Evolutionary conservation across 176 grass and related monocot species (phyloP).

Genomic region (Musa schizocarpa): DNA sequence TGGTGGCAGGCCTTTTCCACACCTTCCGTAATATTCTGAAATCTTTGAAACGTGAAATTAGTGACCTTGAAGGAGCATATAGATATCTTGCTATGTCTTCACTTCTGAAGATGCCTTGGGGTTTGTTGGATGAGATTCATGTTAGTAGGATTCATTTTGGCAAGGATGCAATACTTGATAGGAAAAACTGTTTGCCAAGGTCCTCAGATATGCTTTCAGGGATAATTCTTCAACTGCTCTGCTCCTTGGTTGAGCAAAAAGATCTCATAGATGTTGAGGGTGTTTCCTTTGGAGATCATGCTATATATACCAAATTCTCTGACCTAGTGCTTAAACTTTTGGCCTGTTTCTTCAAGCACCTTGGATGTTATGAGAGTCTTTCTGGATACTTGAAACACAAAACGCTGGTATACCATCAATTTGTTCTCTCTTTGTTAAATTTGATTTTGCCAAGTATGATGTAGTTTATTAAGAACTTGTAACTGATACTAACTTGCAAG

Average conservation of each 20-base stretch:
- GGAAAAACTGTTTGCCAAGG: constrained; percentile 18
- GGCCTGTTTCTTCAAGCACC: constrained; percentile 35
- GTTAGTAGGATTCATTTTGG: constrained; percentile 11
- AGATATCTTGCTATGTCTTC: constrained; percentile 37
- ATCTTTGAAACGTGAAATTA: constrained; percentile 45
- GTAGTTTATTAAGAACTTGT: not conserved
- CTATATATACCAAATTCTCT: constrained; percentile 37
- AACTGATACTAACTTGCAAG: constrained; percentile 3
- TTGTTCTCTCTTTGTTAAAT: not conserved
- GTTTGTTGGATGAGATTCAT: constrained; percentile 33
- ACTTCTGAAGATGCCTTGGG: constrained; percentile 48
- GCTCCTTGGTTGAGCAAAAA: constrained; percentile 61
- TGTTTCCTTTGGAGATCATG: constrained; percentile 18
- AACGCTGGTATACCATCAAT: constrained; percentile 34
- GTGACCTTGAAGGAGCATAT: constrained; percentile 44
- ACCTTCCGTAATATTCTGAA: constrained; percentile 56
- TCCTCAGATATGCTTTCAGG: constrained; percentile 34
- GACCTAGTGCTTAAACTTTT: constrained; percentile 50
- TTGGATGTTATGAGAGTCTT: constrained; percentile 25
- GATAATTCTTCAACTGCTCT: constrained; percentile 65
- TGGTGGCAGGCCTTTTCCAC: constrained; percentile 45
- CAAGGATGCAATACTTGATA: constrained; percentile 13
- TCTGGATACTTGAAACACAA: constrained; percentile 64
- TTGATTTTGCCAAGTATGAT: not conserved
- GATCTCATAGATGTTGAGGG: constrained; percentile 26